Base-by-base conservation (phyloP, 148 eudicot genomes). In the Rhododendron mucronatum region DNA sequence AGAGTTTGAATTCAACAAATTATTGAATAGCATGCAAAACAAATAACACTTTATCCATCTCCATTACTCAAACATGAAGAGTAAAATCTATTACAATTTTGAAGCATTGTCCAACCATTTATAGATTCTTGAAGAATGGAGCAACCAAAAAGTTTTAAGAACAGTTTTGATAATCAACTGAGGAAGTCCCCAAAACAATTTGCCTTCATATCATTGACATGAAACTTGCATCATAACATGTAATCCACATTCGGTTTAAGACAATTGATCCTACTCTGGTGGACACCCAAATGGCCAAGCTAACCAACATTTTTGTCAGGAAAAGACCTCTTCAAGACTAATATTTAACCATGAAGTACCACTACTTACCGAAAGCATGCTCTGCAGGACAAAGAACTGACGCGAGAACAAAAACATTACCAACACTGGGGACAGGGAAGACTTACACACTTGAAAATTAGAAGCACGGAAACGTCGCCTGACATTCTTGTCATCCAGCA, bases 371-470 rank as follows among this genome's bases (percentile, higher is more conserved):
- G 20, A 50, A 84, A 78, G 69, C 82, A 48, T 65, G 51, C 65
- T 78, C 20, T 69, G 84, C 30, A 81, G 65, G 26, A 73, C 81
- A 80, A 53, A 84, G 44, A 80, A 67, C 30, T 35, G 21, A 15
- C 1, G 15, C 30, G 7, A 37, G 16, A 37, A 23, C 73, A 84
- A 69, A 50, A 37, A 37, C 80, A 87, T 80, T 53, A 80, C 78
- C 80, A 86, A 84, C 33, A 85, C 15, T 26, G 33, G 14, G 35
- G 11, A 86, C n/a, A 59, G 81, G 94, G 87, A 85, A 92, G 88
- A 97, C 98, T 97, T 97, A 97, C 99, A 93, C 92, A 96, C 99
- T 95, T 97, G 99, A 94, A 88, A 97, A 89, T 95, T 97, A 89
- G 99, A 97, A 92, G 99, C 95, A 71, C 99, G 99, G 84, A 97